phyloP scores from a whole-genome alignment of 208 protist species.

The Trypanosoma cruzi region DNA sequence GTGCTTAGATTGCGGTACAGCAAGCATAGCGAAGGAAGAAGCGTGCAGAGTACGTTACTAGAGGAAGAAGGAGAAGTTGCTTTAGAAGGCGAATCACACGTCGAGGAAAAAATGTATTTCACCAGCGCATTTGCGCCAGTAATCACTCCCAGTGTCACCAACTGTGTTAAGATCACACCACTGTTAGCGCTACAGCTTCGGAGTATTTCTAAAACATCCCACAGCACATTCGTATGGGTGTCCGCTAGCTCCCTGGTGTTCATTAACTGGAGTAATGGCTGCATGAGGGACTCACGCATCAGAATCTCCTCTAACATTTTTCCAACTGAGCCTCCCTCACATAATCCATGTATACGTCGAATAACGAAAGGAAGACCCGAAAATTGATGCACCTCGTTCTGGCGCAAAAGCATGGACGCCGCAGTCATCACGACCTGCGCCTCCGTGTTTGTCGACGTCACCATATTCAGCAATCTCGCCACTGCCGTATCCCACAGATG shows the following conservation, averaged over 20 bases:
- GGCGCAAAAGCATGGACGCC: slow-evolving; percentile 22
- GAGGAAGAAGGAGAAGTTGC: not conserved
- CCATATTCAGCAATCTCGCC: slow-evolving; percentile 24
- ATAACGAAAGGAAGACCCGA: slow-evolving; percentile 25
- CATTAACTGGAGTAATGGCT: slow-evolving; percentile 46
- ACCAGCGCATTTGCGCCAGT: slow-evolving; percentile 35
- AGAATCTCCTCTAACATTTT: slow-evolving; percentile 36
- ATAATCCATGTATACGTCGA: slow-evolving; percentile 31
- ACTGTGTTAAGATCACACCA: slow-evolving; percentile 26
- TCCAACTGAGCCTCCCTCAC: slow-evolving; percentile 14
- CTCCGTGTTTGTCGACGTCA: slow-evolving; percentile 10
- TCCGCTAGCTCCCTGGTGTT: slow-evolving; percentile 21
- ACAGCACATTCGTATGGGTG: slow-evolving; percentile 28
- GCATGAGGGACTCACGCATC: slow-evolving; percentile 40
- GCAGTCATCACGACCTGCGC: slow-evolving; percentile 15
- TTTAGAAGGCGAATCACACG: slow-evolving; percentile 13
- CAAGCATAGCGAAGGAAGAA: slow-evolving; percentile 39
- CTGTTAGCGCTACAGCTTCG: slow-evolving; percentile 26
- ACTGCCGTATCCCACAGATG: slow-evolving; percentile 31
- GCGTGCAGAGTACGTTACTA: slow-evolving; percentile 13
- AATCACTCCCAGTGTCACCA: slow-evolving; percentile 45
- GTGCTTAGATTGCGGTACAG: slow-evolving; percentile 42
- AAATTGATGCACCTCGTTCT: slow-evolving; percentile 8
- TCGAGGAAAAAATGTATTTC: slow-evolving; percentile 20
- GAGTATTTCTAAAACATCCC: slow-evolving; percentile 32